Conservation (phyloP, 495 filamentous ascomycete genomes). For the Penicillium canescens region DNA sequence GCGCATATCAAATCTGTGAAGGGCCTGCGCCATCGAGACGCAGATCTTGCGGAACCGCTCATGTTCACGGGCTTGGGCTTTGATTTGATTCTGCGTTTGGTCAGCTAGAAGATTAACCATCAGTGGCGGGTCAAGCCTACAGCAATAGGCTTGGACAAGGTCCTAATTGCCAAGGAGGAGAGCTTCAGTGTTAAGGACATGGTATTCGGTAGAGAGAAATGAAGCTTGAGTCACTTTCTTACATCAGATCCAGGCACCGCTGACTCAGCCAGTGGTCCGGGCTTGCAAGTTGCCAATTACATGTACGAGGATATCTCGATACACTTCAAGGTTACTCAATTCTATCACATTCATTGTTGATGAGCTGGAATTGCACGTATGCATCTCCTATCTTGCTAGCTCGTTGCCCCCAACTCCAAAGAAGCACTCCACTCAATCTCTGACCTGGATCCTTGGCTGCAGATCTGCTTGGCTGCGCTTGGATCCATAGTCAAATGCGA, state of each 20-base stretch:
- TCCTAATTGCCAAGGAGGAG: conserved; percentile 65
- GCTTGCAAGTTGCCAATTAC: too few species aligned
- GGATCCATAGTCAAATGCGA: too few species aligned
- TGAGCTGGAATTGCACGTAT: too few species aligned
- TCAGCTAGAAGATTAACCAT: conserved; percentile 43
- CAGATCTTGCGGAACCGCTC: conserved; percentile 79
- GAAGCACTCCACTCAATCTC: too few species aligned
- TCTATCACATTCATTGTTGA: too few species aligned
- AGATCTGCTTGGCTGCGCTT: too few species aligned
- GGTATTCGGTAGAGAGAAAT: conserved; percentile 1
- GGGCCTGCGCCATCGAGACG: conserved; percentile 73
- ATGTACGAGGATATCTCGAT: too few species aligned
- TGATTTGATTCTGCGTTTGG: conserved; percentile 77
- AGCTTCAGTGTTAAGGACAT: conserved; percentile 68
- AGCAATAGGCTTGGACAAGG: conserved; percentile 71
- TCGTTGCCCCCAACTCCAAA: too few species aligned
- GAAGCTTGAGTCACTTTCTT: conserved; percentile 5
- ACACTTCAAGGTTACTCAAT: too few species aligned
- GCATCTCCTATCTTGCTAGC: too few species aligned
- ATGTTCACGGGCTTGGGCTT: conserved; percentile 91
- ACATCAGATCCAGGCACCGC: not conserved
- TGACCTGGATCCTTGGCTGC: too few species aligned
- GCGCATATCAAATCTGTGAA: conserved; percentile 94
- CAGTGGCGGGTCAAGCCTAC: conserved; percentile 41
- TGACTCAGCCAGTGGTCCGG: too few species aligned